A percentile compares a stretch with the other conserved stretches of the same genome.
These are phyloP conservation scores for Globisporangium viniferum DNA, from an alignment of 352 stramenopile species.

Conservation along the genomic window DNA sequence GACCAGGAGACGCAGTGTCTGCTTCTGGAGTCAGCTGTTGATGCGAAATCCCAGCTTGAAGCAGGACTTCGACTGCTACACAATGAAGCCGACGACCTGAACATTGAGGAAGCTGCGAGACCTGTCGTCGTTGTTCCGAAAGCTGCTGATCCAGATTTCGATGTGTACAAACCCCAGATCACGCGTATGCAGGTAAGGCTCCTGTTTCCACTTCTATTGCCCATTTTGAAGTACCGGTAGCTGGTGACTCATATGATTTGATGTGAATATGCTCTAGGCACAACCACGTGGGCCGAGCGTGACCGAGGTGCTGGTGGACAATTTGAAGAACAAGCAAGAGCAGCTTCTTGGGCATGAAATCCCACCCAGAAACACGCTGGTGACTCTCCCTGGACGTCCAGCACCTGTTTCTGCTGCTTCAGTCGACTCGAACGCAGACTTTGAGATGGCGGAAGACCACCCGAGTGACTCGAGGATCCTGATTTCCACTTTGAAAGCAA, in stretches of 20 bases:
- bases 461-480: slow-evolving; percentile 62
- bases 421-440: not conserved
- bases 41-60: slow-evolving; percentile 35
- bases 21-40: slow-evolving; percentile 20
- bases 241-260: not conserved
- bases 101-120: slow-evolving; percentile 42
- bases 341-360: slow-evolving; percentile 56
- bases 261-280: slow-evolving; percentile 18
- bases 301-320: slow-evolving; percentile 74
- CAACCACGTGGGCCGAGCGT: slow-evolving; percentile 75
- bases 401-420: not conserved
- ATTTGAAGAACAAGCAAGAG: slow-evolving; percentile 77
- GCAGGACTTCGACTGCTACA: slow-evolving; percentile 56
- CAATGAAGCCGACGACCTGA: slow-evolving; percentile 77
- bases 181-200: slow-evolving; percentile 61
- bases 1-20: slow-evolving; percentile 51
- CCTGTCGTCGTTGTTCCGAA: slow-evolving; percentile 46
- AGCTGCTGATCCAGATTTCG: slow-evolving; percentile 45
- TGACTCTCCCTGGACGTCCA: slow-evolving; percentile 39
- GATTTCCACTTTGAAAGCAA: slow-evolving; percentile 72
- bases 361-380: slow-evolving; percentile 60
- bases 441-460: slow-evolving; percentile 26
- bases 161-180: slow-evolving; percentile 84
- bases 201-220: not conserved
- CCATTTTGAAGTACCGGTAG: not conserved